Percentiles rank a stretch among this genome's conserved stretches.
These are phyloP conservation scores for Penicillium concentricum DNA, from an alignment of 2,329 filamentous ascomycete species.

Conservation along the genomic window DNA sequence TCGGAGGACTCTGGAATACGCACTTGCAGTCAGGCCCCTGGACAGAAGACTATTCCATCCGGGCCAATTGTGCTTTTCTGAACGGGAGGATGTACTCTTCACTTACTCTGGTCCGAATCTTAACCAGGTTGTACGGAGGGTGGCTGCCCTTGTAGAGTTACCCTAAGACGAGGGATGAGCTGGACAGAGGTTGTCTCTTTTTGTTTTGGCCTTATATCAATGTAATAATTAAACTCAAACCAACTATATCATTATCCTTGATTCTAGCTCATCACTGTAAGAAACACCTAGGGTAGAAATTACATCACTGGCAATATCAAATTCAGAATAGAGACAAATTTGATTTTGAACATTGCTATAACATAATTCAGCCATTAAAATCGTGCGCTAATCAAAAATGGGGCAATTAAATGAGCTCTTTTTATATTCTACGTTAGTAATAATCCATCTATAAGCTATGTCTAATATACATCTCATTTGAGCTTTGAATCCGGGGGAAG, in stretches of 20 bases:
- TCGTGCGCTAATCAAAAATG: not conserved
- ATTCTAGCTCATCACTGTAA: not conserved
- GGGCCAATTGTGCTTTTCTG: not conserved
- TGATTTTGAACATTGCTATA: too few relatives aligned
- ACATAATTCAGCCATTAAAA: not conserved
- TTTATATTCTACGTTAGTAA: not conserved
- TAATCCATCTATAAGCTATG: not conserved
- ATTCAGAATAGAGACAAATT: too few relatives aligned
- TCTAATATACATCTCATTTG: not conserved
- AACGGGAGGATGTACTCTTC: not conserved
- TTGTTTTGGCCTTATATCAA: not conserved
- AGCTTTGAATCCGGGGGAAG: conserved; percentile 18
- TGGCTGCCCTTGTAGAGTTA: not conserved
- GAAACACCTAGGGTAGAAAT: not conserved
- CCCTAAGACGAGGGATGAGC: not conserved
- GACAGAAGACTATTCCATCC: not conserved
- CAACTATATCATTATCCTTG: not conserved
- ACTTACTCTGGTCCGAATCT: not conserved
- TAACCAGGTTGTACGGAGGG: not conserved
- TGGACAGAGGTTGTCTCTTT: too few relatives aligned
- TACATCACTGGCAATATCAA: too few relatives aligned
- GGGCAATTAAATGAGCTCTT: not conserved
- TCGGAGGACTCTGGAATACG: not conserved
- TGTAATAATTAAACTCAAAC: not conserved
- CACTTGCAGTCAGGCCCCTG: not conserved